phyloP scores from a whole-genome alignment of 2,329 filamentous ascomycete genomes.

The Ophiobolus disseminans region DNA sequence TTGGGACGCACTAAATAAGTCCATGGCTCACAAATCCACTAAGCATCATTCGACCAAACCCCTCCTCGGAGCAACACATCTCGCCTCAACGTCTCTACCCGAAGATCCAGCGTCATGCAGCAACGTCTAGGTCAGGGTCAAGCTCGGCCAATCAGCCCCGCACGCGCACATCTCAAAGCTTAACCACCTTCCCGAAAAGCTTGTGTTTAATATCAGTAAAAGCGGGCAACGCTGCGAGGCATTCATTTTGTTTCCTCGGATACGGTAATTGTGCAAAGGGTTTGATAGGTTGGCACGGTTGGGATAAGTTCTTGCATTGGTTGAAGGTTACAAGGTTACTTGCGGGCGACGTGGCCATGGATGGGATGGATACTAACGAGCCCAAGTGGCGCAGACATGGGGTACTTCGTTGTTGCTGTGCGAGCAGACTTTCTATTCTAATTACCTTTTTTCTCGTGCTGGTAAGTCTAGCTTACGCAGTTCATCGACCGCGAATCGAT shows the following conservation, averaged over 20 bases:
- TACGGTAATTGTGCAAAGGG: background rate
- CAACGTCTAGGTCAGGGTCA: conserved; percentile 3
- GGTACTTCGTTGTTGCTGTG: background rate
- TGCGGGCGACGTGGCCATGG: background rate
- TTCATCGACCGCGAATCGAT: background rate
- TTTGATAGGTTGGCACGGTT: background rate
- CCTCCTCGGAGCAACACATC: no score
- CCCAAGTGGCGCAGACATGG: background rate
- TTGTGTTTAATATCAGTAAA: conserved; percentile 9
- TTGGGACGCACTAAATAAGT: no score
- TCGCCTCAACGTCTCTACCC: background rate
- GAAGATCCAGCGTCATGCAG: background rate
- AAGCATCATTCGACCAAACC: no score
- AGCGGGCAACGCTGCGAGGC: background rate
- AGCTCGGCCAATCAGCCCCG: conserved; percentile 23
- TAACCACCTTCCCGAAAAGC: conserved; percentile 31
- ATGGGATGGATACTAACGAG: background rate
- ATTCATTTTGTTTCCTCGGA: background rate
- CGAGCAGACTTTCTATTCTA: background rate
- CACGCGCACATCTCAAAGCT: conserved; percentile 22
- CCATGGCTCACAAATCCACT: no score
- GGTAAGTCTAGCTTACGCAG: background rate
- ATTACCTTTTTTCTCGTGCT: background rate
- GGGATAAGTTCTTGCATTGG: background rate
- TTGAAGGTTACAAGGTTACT: background rate